These are phyloP conservation scores for Cladosporium sp. DNA, from an alignment of 2,329 filamentous ascomycete species.

Conservation along the genomic window DNA sequence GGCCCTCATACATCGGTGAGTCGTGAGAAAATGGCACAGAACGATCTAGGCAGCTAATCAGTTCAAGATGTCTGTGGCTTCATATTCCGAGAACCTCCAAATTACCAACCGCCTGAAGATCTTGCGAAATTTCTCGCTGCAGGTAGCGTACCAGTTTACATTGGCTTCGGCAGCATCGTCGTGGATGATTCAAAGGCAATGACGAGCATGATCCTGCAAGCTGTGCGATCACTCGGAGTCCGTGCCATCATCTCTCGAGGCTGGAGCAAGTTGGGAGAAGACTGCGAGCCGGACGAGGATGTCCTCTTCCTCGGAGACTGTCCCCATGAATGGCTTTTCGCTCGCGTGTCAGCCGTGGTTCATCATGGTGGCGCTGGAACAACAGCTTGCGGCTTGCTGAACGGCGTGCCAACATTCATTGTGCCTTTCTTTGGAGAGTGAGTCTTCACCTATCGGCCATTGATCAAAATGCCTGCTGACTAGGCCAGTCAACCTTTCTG, in stretches of 20 bases:
- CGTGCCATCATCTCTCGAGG: constrained; percentile 51
- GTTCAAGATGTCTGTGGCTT: constrained; percentile 63
- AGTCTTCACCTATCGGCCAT: constrained; percentile 35
- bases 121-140: constrained; percentile 60
- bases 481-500: constrained; percentile 48
- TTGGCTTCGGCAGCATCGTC: constrained; percentile 77
- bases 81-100: constrained; percentile 59
- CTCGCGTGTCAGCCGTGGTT: constrained; percentile 48
- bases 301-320: constrained; percentile 49
- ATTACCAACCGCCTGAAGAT: constrained; percentile 60
- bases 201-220: constrained; percentile 66
- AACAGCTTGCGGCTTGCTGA: constrained; percentile 48
- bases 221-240: constrained; percentile 49
- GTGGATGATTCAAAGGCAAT: constrained; percentile 67
- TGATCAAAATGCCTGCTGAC: constrained; percentile 34
- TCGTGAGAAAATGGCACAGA: neutral
- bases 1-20: constrained; percentile 55
- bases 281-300: constrained; percentile 32
- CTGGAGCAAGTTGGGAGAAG: constrained; percentile 44
- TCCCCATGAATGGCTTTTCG: constrained; percentile 55
- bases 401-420: constrained; percentile 48
- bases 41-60: neutral
- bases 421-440: constrained; percentile 54
- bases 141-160: constrained; percentile 69
- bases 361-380: constrained; percentile 57